Conservation (phyloP, 2,329 filamentous ascomycete species). For the Stachybotrys chartarum region DNA sequence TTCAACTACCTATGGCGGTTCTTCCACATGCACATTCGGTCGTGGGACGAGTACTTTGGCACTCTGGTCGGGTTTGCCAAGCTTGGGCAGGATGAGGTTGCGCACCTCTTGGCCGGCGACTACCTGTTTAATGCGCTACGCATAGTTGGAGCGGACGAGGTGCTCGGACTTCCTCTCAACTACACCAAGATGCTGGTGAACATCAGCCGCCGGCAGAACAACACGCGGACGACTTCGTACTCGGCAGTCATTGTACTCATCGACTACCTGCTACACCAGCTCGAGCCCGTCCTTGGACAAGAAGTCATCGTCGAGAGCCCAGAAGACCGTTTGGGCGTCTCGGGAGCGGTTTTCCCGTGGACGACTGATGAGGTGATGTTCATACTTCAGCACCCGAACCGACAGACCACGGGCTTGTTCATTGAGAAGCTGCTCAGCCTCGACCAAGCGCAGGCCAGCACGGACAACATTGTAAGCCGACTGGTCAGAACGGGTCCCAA, state of each 20-base stretch:
- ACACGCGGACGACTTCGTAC: constrained; percentile 46
- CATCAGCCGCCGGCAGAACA: constrained; percentile 40
- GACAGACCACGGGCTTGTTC: constrained; percentile 39
- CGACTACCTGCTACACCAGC: constrained; percentile 33
- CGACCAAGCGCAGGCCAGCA: constrained; percentile 46
- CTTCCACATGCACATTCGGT: constrained; percentile 55
- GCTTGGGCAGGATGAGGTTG: constrained; percentile 52
- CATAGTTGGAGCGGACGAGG: constrained; percentile 53
- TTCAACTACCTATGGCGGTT: constrained; percentile 52
- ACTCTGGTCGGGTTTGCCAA: constrained; percentile 60
- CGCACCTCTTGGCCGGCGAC: constrained; percentile 50
- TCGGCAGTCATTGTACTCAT: constrained; percentile 44
- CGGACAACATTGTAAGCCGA: constrained; percentile 48
- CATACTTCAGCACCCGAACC: constrained; percentile 31
- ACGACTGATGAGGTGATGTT: constrained; percentile 37
- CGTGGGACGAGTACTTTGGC: constrained; percentile 73
- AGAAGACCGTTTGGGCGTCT: constrained; percentile 29
- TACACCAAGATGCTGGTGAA: constrained; percentile 48
- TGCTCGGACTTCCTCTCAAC: constrained; percentile 42
- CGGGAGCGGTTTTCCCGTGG: constrained; percentile 32
- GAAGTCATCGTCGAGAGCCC: constrained; percentile 30
- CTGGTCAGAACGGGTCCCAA: constrained; percentile 45
- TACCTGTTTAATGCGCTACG: constrained; percentile 53
- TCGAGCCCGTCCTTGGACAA: constrained; percentile 29
- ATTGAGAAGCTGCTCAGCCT: constrained; percentile 59